Percentiles rank a stretch among this genome's conserved stretches.
These are phyloP conservation scores for Coemansia guatemalensis DNA, from an alignment of 192 early-diverging fungal genomes.

Conservation along the genomic window DNA sequence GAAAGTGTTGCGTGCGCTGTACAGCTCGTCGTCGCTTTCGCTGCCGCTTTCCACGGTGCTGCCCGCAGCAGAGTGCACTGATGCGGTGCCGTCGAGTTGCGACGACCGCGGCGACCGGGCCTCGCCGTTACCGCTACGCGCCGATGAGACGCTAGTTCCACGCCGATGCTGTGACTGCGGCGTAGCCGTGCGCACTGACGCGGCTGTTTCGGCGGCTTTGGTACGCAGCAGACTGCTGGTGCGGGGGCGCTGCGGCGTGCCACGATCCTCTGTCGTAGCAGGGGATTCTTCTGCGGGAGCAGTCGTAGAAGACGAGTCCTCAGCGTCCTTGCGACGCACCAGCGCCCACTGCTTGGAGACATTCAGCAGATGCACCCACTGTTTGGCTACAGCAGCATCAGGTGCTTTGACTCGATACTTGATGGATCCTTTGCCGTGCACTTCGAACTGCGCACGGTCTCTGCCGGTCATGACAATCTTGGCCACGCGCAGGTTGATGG, in stretches of 20 bases:
- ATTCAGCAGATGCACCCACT: constrained; percentile 77
- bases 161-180: constrained; percentile 17
- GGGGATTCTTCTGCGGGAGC: background rate
- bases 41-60: constrained; percentile 36
- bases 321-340: constrained; percentile 28
- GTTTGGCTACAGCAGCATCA: constrained; percentile 70
- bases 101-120: background rate
- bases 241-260: constrained; percentile 13
- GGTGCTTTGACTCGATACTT: constrained; percentile 70
- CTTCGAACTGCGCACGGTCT: constrained; percentile 75
- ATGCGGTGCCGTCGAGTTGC: constrained; percentile 4
- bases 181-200: constrained; percentile 14
- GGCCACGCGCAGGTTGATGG: constrained; percentile 73
- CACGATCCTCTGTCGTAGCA: background rate
- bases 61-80: constrained; percentile 9
- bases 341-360: constrained; percentile 74
- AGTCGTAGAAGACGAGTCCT: background rate
- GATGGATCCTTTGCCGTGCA: constrained; percentile 73
- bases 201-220: constrained; percentile 8
- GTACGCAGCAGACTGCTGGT: constrained; percentile 35
- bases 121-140: background rate
- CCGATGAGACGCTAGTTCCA: constrained; percentile 23
- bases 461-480: constrained; percentile 59
- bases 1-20: constrained; percentile 52
- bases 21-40: constrained; percentile 49